Conservation (phyloP, 176 grass and related monocot genomes). For the Carex parvula region DNA sequence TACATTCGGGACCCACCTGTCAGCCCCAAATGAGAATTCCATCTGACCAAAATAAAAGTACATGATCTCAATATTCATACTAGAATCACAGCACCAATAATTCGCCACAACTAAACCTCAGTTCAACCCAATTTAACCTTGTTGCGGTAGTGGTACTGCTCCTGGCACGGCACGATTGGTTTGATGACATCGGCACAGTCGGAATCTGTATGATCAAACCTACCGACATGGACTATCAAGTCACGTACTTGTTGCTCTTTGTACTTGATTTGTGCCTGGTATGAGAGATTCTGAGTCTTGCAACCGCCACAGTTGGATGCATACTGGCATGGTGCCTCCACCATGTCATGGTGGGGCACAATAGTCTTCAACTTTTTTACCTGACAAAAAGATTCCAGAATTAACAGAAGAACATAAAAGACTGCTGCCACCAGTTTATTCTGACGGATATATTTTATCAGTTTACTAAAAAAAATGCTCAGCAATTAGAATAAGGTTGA, state of each 20-base stretch:
- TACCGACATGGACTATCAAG: conserved; percentile 75
- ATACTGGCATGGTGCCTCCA: conserved; percentile 69
- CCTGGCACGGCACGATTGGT: conserved; percentile 75
- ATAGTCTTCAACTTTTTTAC: conserved; percentile 75
- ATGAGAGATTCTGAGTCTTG: conserved; percentile 81
- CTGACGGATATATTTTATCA: neutral
- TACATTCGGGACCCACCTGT: conserved; percentile 65
- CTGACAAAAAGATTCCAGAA: conserved; percentile 46
- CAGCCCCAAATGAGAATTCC: conserved; percentile 93
- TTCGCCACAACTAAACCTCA: conserved; percentile 12
- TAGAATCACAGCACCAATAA: conserved; percentile 33
- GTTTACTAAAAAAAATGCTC: neutral
- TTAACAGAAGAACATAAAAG: neutral
- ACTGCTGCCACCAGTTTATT: neutral
- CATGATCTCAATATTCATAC: conserved; percentile 13
- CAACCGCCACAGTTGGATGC: conserved; percentile 77
- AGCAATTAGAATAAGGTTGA: neutral
- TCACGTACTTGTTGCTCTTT: conserved; percentile 76
- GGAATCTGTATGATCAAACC: conserved; percentile 37
- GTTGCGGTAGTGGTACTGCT: conserved; percentile 83
- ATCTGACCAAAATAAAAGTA: conserved; percentile 50
- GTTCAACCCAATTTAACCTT: conserved; percentile 44
- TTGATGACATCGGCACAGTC: conserved; percentile 50
- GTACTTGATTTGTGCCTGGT: conserved; percentile 64
- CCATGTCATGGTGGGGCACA: conserved; percentile 53